Evolutionary conservation across 768 basidiomycete genomes (phyloP), one percentile per base, ranked within the genome.

Genomic region (Boletus pseudopeckii): DNA sequence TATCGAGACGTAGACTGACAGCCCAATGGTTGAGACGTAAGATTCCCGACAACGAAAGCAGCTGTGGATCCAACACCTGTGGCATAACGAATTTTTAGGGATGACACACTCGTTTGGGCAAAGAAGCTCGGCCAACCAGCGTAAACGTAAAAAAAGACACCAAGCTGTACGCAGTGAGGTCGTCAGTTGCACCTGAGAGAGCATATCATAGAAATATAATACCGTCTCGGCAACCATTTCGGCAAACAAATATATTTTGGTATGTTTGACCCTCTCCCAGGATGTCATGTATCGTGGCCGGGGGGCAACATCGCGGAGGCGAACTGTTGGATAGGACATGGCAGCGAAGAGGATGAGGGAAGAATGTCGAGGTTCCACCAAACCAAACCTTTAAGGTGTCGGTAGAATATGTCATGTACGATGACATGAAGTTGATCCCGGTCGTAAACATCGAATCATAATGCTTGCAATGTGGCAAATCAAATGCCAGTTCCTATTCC

Each of bases 161-260:
- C 85, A 36, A 82, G 48, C 83, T 85, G 55, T 17, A 33, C 4
- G 48, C 18, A 52, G 18, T 15, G 37, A 33, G 45, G 45, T 49
- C 18, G 34, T 55, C 54, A 54, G 61, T 24, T n/a, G n/a, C 18
- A 14, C n/a, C 0, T 33, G 43, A 38, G 22, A 40, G 34, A 8
- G 20, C 10, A 34, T 18, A 45, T 18, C 18, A 47, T 4, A n/a
- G 30, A 20, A 36, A 50, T 32, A 1, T 7, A 68, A 64, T 53
- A 86, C 84, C 59, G 74, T 69, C 67, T 89, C 87, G 9, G 84
- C 85, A 38, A 86, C 71, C 58, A 80, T 75, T 64, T 89, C 82
- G 13, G 79, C 70, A 1, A 80, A 49, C 77, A 80, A 77, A 54
- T 85, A 86, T 6, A 75, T 67, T 32, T 74, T 67, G 41, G 53